These are phyloP conservation scores for Zygosaccharomyces sapae DNA, from an alignment of 1,139 yeast genomes.

Conservation along the genomic window DNA sequence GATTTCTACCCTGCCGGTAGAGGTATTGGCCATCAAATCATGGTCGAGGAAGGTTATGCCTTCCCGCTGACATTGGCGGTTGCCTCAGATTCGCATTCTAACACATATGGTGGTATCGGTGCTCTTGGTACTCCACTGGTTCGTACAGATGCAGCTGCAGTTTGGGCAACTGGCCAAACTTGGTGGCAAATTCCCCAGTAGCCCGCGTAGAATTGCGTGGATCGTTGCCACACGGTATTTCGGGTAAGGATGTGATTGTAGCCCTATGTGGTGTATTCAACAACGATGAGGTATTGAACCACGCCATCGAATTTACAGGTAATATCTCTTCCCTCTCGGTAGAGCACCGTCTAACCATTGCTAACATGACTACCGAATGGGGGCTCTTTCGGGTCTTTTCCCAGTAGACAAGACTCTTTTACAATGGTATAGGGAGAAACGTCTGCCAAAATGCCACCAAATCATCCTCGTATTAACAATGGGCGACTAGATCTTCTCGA, in stretches of 20 bases:
- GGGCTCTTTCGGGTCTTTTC: slow-evolving; percentile 93
- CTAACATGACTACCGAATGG: slow-evolving; percentile 99
- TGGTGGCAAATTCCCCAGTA: slow-evolving; percentile 99
- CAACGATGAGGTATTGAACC: slow-evolving; percentile 93
- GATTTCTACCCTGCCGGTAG: slow-evolving; percentile 98
- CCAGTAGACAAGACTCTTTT: slow-evolving; percentile 81
- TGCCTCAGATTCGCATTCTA: slow-evolving; percentile 96
- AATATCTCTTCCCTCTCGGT: slow-evolving; percentile 69
- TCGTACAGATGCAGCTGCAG: slow-evolving; percentile 97
- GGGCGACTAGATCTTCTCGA: slow-evolving; percentile 51
- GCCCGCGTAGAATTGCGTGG: slow-evolving; percentile 89
- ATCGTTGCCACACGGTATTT: slow-evolving; percentile 74
- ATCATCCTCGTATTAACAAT: slow-evolving; percentile 79
- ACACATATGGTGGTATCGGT: slow-evolving; percentile 96
- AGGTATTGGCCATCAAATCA: slow-evolving; percentile 98
- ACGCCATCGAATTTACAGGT: slow-evolving; percentile 94
- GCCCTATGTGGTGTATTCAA: slow-evolving; percentile 93
- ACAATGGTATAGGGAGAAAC: slow-evolving; percentile 63
- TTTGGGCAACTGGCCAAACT: slow-evolving; percentile 99
- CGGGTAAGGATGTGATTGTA: slow-evolving; percentile 96
- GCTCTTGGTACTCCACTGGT: slow-evolving; percentile 95
- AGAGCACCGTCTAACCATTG: slow-evolving; percentile 91
- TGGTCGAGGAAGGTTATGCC: slow-evolving; percentile 98
- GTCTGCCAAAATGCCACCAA: slow-evolving; percentile 66
- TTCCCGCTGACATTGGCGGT: slow-evolving; percentile 91